Conservation (phyloP, 2,329 filamentous ascomycete genomes). For the Diaporthe sp. region DNA sequence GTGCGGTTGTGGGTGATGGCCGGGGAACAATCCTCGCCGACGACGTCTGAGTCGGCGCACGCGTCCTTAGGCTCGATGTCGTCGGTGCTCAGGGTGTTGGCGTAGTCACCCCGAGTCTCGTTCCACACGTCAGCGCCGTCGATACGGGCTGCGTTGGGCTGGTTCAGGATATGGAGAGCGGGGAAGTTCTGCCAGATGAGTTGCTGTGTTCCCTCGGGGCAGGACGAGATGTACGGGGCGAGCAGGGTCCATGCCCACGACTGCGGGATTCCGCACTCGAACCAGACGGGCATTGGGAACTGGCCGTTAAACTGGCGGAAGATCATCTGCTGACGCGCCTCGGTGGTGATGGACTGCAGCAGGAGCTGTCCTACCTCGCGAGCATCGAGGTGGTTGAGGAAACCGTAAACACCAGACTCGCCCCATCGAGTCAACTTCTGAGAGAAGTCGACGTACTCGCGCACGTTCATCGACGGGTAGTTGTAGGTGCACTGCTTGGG, state of each 20-base stretch:
- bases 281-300: conserved; percentile 88
- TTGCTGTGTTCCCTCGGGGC: conserved; percentile 79
- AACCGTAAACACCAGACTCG: conserved; percentile 85
- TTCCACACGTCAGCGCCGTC: conserved; percentile 73
- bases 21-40: conserved; percentile 71
- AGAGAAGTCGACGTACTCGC: conserved; percentile 85
- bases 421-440: conserved; percentile 88
- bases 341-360: conserved; percentile 81
- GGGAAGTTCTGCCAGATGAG: conserved; percentile 91
- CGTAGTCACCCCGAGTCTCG: conserved; percentile 74
- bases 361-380: conserved; percentile 81
- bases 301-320: conserved; percentile 87
- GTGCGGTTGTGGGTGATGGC: conserved; percentile 78
- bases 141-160: conserved; percentile 80
- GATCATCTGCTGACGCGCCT: conserved; percentile 86
- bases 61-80: conserved; percentile 60
- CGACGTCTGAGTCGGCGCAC: conserved; percentile 70
- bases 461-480: conserved; percentile 82
- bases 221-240: conserved; percentile 84
- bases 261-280: conserved; percentile 83
- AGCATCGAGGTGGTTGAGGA: conserved; percentile 82
- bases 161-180: conserved; percentile 77
- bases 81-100: conserved; percentile 67
- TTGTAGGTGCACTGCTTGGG: conserved; percentile 85
- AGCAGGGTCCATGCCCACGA: conserved; percentile 88